phyloP scores from a whole-genome alignment of 2,329 filamentous ascomycete species.

The Phaeosphaeria sp. region DNA sequence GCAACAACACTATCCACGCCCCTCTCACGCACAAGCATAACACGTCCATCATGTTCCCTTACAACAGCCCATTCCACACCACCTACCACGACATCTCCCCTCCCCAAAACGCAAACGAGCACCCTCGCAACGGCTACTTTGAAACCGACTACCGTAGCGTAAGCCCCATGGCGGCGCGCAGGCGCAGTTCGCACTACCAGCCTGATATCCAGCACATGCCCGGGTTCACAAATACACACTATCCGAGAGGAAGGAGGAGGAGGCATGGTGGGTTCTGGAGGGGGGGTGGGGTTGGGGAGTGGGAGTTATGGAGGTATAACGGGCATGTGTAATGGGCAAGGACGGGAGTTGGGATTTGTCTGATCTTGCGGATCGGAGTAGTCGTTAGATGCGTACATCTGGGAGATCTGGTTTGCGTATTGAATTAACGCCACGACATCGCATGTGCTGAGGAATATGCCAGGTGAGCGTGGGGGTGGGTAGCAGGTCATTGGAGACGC shows the following conservation, averaged over 20 bases:
- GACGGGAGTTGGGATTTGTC: no score
- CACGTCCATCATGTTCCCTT: no score
- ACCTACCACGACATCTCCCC: no score
- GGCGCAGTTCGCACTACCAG: neutral
- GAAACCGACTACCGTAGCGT: neutral
- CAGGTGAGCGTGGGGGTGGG: neutral
- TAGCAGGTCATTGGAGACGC: conserved; percentile 6
- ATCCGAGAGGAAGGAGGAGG: neutral
- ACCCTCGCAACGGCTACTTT: neutral
- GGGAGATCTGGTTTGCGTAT: conserved; percentile 6
- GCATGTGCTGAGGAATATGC: conserved; percentile 1
- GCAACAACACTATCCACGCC: no score
- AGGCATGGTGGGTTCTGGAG: neutral
- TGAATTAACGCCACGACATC: conserved; percentile 3
- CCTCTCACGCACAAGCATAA: no score
- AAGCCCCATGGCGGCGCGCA: neutral
- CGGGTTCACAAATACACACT: neutral
- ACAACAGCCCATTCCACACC: no score
- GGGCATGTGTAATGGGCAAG: no score
- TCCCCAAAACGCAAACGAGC: no score
- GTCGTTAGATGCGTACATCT: neutral
- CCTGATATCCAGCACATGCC: neutral
- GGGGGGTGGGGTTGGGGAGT: neutral
- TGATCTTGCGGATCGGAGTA: no score
- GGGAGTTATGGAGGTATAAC: conserved; percentile 1